phyloP scores from a whole-genome alignment of 1,284 basidiomycete species.

The Ustilago tritici region DNA sequence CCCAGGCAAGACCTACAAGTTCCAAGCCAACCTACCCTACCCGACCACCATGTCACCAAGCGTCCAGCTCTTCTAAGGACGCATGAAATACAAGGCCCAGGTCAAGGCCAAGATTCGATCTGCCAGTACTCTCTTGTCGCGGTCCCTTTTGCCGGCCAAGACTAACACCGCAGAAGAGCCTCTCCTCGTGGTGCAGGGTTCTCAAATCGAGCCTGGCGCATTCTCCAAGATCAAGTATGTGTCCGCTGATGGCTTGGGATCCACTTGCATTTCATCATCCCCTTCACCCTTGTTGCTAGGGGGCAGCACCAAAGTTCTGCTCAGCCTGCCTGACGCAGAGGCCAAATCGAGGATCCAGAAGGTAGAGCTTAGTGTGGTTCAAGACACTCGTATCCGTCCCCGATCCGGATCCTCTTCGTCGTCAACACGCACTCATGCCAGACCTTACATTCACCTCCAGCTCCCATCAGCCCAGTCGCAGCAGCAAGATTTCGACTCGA shows the following conservation, averaged over 20 bases:
- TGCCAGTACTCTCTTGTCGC: neutral
- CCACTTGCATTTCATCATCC: constrained; percentile 10
- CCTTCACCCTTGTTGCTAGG: constrained; percentile 16
- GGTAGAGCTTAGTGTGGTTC: neutral
- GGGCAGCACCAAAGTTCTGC: neutral
- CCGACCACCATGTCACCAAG: constrained; percentile 14
- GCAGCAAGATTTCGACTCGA: neutral
- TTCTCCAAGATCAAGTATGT: constrained; percentile 14
- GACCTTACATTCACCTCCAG: neutral
- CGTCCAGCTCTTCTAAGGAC: constrained; percentile 18
- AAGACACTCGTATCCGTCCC: constrained; percentile 9
- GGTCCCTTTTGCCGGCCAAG: neutral
- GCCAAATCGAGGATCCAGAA: neutral
- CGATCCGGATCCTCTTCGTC: neutral
- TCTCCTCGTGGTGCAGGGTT: constrained; percentile 7
- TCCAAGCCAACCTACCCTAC: constrained; percentile 10
- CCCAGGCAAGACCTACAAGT: constrained; percentile 7
- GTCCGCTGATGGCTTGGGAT: constrained; percentile 5
- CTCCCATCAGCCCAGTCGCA: neutral
- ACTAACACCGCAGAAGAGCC: neutral
- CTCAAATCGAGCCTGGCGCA: neutral
- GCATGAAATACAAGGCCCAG: constrained; percentile 16
- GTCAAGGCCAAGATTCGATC: constrained; percentile 12
- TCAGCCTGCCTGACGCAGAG: constrained; percentile 1
- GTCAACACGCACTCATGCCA: neutral